Conservation (phyloP, 2,329 filamentous ascomycete genomes). For the Aureobasidium zeae region DNA sequence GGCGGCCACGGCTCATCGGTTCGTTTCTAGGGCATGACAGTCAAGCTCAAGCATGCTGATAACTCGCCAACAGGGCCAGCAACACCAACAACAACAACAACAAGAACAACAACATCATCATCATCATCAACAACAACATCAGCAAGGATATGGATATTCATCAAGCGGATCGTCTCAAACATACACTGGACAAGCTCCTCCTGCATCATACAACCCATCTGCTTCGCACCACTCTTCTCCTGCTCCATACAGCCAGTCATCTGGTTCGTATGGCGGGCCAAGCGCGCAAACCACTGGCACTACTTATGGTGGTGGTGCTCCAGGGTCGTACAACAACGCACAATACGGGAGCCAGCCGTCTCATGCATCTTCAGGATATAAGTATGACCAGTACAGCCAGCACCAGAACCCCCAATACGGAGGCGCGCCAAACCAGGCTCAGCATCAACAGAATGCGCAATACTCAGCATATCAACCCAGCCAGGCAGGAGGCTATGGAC, state of each 20-base stretch:
- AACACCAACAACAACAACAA: no score
- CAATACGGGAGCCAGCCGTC: slow-evolving; percentile 23
- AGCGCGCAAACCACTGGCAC: slow-evolving; percentile 19
- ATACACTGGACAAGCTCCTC: slow-evolving; percentile 30
- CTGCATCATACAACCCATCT: slow-evolving; percentile 27
- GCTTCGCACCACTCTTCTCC: slow-evolving; percentile 20
- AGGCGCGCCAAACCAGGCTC: slow-evolving; percentile 19
- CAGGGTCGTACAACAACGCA: slow-evolving; percentile 19
- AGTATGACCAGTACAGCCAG: slow-evolving; percentile 17
- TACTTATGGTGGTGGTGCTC: slow-evolving; percentile 4
- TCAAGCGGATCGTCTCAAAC: slow-evolving; percentile 23
- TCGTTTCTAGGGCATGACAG: not conserved
- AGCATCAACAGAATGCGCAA: slow-evolving; percentile 19
- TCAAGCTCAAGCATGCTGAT: not conserved
- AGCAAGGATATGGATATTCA: slow-evolving; percentile 30
- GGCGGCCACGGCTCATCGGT: slow-evolving; percentile 19
- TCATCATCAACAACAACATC: slow-evolving; percentile 16
- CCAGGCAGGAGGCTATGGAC: slow-evolving; percentile 20
- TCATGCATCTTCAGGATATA: slow-evolving; percentile 9
- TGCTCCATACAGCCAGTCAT: slow-evolving; percentile 19
- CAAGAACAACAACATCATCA: no score
- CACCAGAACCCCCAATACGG: slow-evolving; percentile 18
- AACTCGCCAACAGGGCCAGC: no score
- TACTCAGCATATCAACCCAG: slow-evolving; percentile 18
- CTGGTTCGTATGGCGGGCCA: slow-evolving; percentile 19